Percentiles rank a stretch among this genome's conserved stretches.
These are phyloP conservation scores for Fusarium ramigenum DNA, from an alignment of 2,329 filamentous ascomycete species.

Conservation along the genomic window DNA sequence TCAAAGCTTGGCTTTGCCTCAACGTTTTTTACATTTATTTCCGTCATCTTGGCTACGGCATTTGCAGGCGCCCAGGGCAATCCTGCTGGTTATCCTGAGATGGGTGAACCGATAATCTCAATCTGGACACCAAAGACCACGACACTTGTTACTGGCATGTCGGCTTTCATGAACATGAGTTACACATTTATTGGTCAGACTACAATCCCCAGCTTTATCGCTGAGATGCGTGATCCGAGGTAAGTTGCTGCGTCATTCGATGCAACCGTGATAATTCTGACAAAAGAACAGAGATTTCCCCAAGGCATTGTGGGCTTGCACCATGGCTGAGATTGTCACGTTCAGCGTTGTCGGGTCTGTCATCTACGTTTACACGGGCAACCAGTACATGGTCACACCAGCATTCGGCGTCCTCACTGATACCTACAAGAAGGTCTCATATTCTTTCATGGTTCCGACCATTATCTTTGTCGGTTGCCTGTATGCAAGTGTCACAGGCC, in stretches of 20 bases:
- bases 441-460: conserved; percentile 95
- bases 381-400: conserved; percentile 86
- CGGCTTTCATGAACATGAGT: conserved; percentile 91
- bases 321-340: conserved; percentile 84
- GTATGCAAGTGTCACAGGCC: conserved; percentile 87
- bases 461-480: conserved; percentile 90
- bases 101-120: conserved; percentile 72
- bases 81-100: conserved; percentile 70
- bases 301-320: conserved; percentile 90
- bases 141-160: conserved; percentile 82
- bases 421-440: conserved; percentile 85
- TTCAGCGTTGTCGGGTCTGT: conserved; percentile 84
- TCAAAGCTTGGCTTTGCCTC: conserved; percentile 81
- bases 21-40: conserved; percentile 88
- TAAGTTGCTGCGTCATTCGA: conserved; percentile 33
- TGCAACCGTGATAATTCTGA: not conserved
- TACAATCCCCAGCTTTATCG: conserved; percentile 91
- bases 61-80: conserved; percentile 81
- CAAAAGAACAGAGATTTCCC: conserved; percentile 74
- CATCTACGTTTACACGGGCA: conserved; percentile 85
- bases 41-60: conserved; percentile 83
- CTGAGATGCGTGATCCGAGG: conserved; percentile 81
- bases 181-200: conserved; percentile 97
- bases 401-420: conserved; percentile 86
- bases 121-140: conserved; percentile 74